Evolutionary conservation across 2,329 filamentous ascomycete genomes (phyloP), one percentile per base, ranked within the genome.

Genomic region (Aspergillus sp.): DNA sequence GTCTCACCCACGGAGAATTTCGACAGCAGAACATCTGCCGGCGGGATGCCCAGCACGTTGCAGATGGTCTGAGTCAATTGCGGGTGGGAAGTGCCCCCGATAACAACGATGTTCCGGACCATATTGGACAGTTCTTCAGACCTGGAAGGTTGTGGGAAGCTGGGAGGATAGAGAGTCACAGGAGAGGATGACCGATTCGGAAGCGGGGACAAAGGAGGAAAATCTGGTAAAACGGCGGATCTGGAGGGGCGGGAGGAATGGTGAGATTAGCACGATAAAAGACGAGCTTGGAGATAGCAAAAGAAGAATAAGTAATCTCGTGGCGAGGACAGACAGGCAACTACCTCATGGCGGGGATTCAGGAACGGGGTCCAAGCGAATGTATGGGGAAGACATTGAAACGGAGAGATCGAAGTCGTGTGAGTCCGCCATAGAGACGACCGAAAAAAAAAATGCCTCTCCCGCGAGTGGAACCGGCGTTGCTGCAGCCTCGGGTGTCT

Each of bases 1-100:
- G 91, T 96, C 81, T 98, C 95, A 68, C 95, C 95, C 55, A 95
- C 92, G 32, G 92, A 91, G 81, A 99, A 99, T 80, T 97, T 97
- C 74, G 84, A 86, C 53, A 98, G 87, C 63, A 93, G 87, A 68
- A 94, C 90, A 72, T 92, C 89, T 69, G 92, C 91, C 19, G 87
- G 83, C n/a, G 92, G 89, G 57, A 99, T 88, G 69, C 93, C 91
- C 62, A 99, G 89, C 68, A 92, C 89, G 70, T 90, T 90, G 84
- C 91, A 96, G 74, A 99, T 91, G 63, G 85, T 90, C 70, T 96
- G 89, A 67, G 91, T 91, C 68, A 98, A 87, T 73, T 90, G 84
- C 19, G 93, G 93, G 81, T 98, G 94, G 72, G 93, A 97, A 76
- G 91, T 95, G 63, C 95, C 94, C 69, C 93, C 92, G 66, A 99